These are phyloP conservation scores for Eucalyptus paniculata DNA, from an alignment of 345 rosid species.

Conservation along the genomic window DNA sequence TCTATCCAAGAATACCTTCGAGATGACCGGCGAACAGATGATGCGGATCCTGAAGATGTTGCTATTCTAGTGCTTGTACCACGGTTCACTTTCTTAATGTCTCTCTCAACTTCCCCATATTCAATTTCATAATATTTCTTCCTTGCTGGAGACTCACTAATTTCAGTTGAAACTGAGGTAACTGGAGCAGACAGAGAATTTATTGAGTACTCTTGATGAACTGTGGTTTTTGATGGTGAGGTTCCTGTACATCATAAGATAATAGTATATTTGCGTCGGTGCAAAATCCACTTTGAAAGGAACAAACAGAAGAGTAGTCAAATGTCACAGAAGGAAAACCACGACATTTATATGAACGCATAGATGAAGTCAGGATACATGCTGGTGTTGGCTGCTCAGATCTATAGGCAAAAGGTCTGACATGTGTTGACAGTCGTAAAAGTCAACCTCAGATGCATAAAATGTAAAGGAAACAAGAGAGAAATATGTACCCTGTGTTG, in stretches of 20 bases:
- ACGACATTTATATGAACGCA: not conserved
- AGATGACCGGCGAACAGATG: conserved; percentile 42
- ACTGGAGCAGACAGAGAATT: conserved; percentile 58
- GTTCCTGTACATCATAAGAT: conserved; percentile 24
- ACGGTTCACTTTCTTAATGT: conserved; percentile 12
- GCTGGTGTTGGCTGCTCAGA: not conserved
- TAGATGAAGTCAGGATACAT: not conserved
- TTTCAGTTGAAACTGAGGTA: conserved; percentile 39
- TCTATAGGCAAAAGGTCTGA: not conserved
- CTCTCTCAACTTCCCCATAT: conserved; percentile 9
- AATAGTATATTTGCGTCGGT: not conserved
- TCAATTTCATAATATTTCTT: conserved; percentile 17
- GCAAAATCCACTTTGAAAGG: not conserved
- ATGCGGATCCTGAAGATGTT: conserved; percentile 37
- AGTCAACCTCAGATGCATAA: not conserved
- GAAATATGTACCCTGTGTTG: conserved; percentile 29
- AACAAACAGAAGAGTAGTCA: not conserved
- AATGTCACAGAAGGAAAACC: not conserved
- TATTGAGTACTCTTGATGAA: conserved; percentile 38
- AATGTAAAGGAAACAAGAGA: not conserved
- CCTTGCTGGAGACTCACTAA: conserved; percentile 37
- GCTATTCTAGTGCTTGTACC: conserved; percentile 12
- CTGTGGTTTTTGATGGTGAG: conserved; percentile 16
- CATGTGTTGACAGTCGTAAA: not conserved
- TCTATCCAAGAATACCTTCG: conserved; percentile 3